A percentile compares a stretch with the other conserved stretches of the same genome.
phyloP scores from a whole-genome alignment of 306 rosid species.

The Calophaca sinica region DNA sequence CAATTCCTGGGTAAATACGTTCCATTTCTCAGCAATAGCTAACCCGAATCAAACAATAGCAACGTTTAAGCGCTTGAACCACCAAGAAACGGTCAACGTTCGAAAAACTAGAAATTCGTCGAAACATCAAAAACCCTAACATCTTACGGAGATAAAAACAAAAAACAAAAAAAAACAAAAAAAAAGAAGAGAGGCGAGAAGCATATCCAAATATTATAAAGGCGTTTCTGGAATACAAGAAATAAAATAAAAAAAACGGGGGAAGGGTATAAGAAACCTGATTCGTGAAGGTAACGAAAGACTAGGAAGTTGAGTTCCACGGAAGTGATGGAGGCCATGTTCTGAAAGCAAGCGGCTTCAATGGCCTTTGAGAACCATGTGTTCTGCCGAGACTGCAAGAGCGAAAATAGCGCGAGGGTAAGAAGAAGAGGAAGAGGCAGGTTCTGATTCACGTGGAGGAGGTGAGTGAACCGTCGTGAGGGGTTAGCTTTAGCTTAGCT shows the following conservation, averaged over 20 bases:
- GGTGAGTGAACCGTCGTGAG: background rate
- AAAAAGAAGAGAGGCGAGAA: background rate
- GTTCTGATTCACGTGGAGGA: background rate
- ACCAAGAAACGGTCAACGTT: conserved; percentile 22
- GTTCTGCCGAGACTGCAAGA: background rate
- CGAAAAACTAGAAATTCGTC: background rate
- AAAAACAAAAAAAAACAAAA: background rate
- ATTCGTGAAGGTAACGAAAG: conserved; percentile 93
- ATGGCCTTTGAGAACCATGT: conserved; percentile 51
- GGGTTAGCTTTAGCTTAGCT: background rate
- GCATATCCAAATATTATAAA: background rate
- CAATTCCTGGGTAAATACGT: background rate
- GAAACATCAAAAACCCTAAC: conserved; percentile 42
- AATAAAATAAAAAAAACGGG: no score
- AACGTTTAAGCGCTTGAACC: conserved; percentile 19
- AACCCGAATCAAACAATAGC: conserved; percentile 47
- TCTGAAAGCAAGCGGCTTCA: conserved; percentile 52
- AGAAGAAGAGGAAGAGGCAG: background rate
- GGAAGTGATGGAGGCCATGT: conserved; percentile 78
- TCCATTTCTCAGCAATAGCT: background rate
- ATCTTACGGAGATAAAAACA: background rate
- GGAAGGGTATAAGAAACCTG: conserved; percentile 57
- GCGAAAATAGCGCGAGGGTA: background rate
- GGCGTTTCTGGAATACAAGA: background rate
- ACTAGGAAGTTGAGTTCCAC: conserved; percentile 85